phyloP scores from a whole-genome alignment of 129 eudicot genomes.

The Escallonia herrerae region DNA sequence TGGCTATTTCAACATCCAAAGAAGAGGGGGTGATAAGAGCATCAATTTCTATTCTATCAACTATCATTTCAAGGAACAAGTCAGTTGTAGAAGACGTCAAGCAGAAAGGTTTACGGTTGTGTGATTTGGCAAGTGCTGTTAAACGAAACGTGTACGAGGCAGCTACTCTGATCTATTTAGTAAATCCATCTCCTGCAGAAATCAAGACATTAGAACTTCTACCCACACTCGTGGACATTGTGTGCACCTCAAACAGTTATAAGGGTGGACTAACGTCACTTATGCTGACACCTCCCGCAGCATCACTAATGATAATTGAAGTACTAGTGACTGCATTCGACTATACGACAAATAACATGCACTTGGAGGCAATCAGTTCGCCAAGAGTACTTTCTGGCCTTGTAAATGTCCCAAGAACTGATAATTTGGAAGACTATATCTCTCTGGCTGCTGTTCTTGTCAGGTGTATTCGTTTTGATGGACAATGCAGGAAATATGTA shows the following conservation, averaged over 20 bases:
- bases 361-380: conserved; percentile 59
- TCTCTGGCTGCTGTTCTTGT: conserved; percentile 71
- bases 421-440: conserved; percentile 42
- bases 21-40: conserved; percentile 60
- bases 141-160: conserved; percentile 70
- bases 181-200: conserved; percentile 67
- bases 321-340: conserved; percentile 70
- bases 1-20: conserved; percentile 64
- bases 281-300: conserved; percentile 56
- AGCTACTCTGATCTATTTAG: conserved; percentile 52
- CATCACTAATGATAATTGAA: conserved; percentile 71
- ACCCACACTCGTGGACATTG: conserved; percentile 57
- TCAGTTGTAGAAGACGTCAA: conserved; percentile 50
- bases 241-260: conserved; percentile 42
- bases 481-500: conserved; percentile 57
- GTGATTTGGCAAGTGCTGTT: conserved; percentile 63
- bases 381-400: conserved; percentile 57
- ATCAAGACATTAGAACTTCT: conserved; percentile 60
- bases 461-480: conserved; percentile 62
- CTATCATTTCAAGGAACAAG: conserved; percentile 44
- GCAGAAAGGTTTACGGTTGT: conserved; percentile 57
- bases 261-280: conserved; percentile 35
- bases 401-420: conserved; percentile 44
- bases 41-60: conserved; percentile 65
- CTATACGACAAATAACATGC: conserved; percentile 41